Evolutionary conservation across 768 basidiomycete genomes (phyloP), one percentile per base, ranked within the genome.

Genomic region (Suillus decipiens): DNA sequence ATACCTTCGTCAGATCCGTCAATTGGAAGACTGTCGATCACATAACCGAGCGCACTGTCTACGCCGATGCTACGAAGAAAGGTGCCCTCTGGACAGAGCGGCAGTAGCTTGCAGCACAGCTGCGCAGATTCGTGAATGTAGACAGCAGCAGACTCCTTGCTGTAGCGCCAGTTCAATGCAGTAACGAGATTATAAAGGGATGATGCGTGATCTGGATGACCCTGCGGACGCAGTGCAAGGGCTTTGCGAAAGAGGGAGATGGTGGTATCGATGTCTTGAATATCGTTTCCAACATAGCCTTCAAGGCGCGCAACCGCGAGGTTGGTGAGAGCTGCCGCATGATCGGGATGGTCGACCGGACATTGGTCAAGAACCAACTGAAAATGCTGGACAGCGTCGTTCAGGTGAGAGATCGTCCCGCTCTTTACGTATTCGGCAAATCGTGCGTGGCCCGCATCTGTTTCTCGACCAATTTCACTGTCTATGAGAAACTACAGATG

Each of bases 101-200:
- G 24, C 7, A 8, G 12, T 28, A 48, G 14, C 47, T 48, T 15
- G 12, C 14, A 15, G 24, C 14, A 48, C 12, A 48, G 12, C 14
- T 24, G 14, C 12, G 24, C 47, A n/a, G 64, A 61, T 43, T 72
- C 66, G 9, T 68, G 56, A 19, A 68, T 33, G 58, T 71, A 69
- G 15, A 47, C 56, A 4, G 47, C n/a, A 1, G 66, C 22, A 5
- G 61, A 36, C 22, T 51, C 47, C 50, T 54, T 47, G 42, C 62
- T 61, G 59, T 68, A 67, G 31, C 51, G 60, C 31, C 33, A 28
- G 31, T 3, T 50, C 12, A 71, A 41, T 1, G 62, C 62, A 39
- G 24, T 15, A 28, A 61, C 61, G n/a, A 72, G 67, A 47, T 62
- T 63, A 42, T 61, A 53, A 12, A 71, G 53, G 7, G 60, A 31